Base-by-base conservation (phyloP, 2,329 filamentous ascomycete species). In the Byssochlamys sp. region DNA sequence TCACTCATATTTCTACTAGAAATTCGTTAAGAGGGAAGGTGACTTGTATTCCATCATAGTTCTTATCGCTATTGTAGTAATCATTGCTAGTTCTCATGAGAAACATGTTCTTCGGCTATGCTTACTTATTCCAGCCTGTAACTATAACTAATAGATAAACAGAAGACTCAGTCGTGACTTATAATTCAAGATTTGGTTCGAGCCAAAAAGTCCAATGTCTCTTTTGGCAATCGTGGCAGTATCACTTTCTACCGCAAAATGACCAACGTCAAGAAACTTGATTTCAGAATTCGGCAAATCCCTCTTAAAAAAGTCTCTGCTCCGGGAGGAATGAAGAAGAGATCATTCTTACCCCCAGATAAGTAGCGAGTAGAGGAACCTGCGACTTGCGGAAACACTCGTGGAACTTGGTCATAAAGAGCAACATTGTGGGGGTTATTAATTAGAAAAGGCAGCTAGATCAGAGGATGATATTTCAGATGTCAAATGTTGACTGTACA, bases 371-470 rank as follows among this genome's bases (percentile, higher is more conserved):
- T 2, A 85, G 64, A 0, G 82, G 82, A 0, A 83, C 77, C 53
- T 78, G 69, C 0, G 72, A 78, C 6, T 73, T 66, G 3, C 78
- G 70, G 51, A 85, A 78, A 59, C 80, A 85, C 52, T 77, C 70
- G 31, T 86, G 83, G 57, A 83, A 83, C 10, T 72, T 72, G 62
- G 0, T 79, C 78, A 63, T 85, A 84, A n/a, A 80, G 64, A 0
- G 64, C 60, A 2, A 84, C 62, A 63, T 85, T 86, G 14, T 68
- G 81, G 14, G 73, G 69, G 62, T 86, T 86, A 60, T 84, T 81
- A 59, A 78, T 76, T 53, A 85, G 79, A 2, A 85, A 65, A 60
- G 81, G 81, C 1, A 85, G 65, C 67, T 85, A 83, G 14, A 79
- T 72, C 6, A 14, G 7, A 24, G 19, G 19, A 45, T 14, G n/a